Evolutionary conservation across 768 basidiomycete genomes (phyloP).

Genomic region (Serendipita sp.): DNA sequence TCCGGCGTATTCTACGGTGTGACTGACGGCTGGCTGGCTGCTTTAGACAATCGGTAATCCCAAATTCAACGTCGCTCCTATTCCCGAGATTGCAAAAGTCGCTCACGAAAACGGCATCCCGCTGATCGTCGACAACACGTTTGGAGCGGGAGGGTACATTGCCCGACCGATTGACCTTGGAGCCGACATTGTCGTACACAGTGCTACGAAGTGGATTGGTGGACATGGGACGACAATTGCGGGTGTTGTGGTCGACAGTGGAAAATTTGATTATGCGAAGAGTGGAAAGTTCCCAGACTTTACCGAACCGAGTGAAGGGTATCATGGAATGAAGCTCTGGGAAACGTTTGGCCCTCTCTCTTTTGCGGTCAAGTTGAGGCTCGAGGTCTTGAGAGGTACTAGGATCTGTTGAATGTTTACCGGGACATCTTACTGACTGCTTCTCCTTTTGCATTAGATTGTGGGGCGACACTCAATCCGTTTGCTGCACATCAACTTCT

Average conservation of each 20-base stretch:
- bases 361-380: constrained; percentile 50
- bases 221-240: constrained; percentile 70
- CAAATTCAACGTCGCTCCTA: too few relatives aligned
- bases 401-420: too few relatives aligned
- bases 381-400: constrained; percentile 45
- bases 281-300: constrained; percentile 60
- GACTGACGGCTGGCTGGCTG: too few relatives aligned
- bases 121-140: constrained; percentile 67
- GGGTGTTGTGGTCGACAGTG: constrained; percentile 58
- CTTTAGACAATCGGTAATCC: constrained; percentile 76
- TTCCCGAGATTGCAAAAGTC: too few relatives aligned
- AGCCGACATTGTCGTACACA: too few relatives aligned
- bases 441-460: too few relatives aligned
- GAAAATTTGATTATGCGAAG: constrained; percentile 26
- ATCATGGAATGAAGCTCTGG: constrained; percentile 52
- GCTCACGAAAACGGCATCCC: constrained; percentile 62
- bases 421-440: too few relatives aligned
- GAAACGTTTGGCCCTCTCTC: constrained; percentile 51
- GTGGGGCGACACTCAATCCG: constrained; percentile 51
- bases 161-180: too few relatives aligned
- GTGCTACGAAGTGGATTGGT: too few relatives aligned
- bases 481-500: constrained; percentile 59
- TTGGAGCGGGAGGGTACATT: constrained; percentile 62
- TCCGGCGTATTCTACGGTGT: constrained; percentile 43
- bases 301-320: constrained; percentile 58